Evolutionary conservation across 805 yeast genomes (phyloP), one percentile per base, ranked within the genome.

Genomic region (Vanderwaltozyma polyspora): DNA sequence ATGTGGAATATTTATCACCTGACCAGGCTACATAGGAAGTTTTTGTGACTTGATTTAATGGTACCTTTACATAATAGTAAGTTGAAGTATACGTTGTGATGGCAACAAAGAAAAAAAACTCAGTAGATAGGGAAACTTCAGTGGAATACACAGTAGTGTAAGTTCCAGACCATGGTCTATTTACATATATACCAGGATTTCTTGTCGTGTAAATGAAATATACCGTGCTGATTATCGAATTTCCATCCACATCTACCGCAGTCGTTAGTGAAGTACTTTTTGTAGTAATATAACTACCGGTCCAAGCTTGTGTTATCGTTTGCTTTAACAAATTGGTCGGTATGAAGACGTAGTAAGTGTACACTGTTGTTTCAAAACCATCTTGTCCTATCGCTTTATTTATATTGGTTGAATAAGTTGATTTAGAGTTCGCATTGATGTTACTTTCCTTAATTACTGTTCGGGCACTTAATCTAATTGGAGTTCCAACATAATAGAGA

Each of bases 151-250:
- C 18, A 4, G 32, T 19, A 14, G 41, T 34, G 28, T 26, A 24
- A 15, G 36, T 13, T 6, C 34, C 38, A 16, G 31, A 21, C 36
- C 38, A 38, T 28, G 35, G 38, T 9, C 13, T 13, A 12, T 13
- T 28, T 19, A 31, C 15, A 16, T 36, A 33, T 5, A 14, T 6
- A 22, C 32, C 32, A 9, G 25, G 13, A 9, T 29, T 22, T 21
- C 32, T 21, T 15, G 32, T 29, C 14, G 34, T 32, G 3, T 25
- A 22, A 19, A 32, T 29, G 12, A 25, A 25, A 13, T 25, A 32
- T 11, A 32, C 19, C 1, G 29, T 32, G 4, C 25, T n/a, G 2
- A 8, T 6, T 10, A 16, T 16, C 4, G 24, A 9, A 14, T 10
- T 18, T 11, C 34, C 34, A 24, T 25, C 22, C 4, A 24, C 8